Conservation (phyloP, 768 basidiomycete genomes). For the Pulveroboletus sp. region DNA sequence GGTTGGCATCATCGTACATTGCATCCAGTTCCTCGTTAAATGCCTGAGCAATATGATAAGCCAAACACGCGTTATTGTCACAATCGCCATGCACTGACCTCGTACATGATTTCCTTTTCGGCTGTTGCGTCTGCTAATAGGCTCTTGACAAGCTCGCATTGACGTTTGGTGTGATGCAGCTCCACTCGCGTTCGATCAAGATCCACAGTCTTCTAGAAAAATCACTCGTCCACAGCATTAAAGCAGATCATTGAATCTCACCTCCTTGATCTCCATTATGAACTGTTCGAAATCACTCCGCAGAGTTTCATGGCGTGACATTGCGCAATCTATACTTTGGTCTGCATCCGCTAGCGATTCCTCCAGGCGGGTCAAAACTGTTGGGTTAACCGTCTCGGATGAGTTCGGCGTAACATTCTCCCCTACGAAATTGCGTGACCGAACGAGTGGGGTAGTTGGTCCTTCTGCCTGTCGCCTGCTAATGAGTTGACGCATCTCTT, state of each 20-base stretch:
- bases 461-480: slow-evolving; percentile 50
- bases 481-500: slow-evolving; percentile 80
- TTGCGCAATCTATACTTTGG: slow-evolving; percentile 45
- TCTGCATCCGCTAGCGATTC: slow-evolving; percentile 56
- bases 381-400: slow-evolving; percentile 14
- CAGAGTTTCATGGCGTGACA: slow-evolving; percentile 52
- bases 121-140: slow-evolving; percentile 71
- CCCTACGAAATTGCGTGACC: slow-evolving; percentile 36
- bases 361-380: slow-evolving; percentile 36
- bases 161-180: slow-evolving; percentile 63
- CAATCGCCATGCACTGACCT: slow-evolving; percentile 46
- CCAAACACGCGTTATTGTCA: neutral
- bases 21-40: slow-evolving; percentile 93
- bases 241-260: slow-evolving; percentile 25
- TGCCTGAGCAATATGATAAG: slow-evolving; percentile 45
- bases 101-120: slow-evolving; percentile 92
- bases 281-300: slow-evolving; percentile 47
- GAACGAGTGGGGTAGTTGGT: slow-evolving; percentile 40
- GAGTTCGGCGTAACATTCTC: slow-evolving; percentile 15
- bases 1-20: slow-evolving; percentile 81
- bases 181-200: slow-evolving; percentile 60
- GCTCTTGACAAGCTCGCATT: slow-evolving; percentile 75
- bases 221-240: neutral
- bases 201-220: slow-evolving; percentile 53
- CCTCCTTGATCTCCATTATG: slow-evolving; percentile 53